Evolutionary conservation across 495 filamentous ascomycete species (phyloP).

Genomic region (Astrocystis sublimbata): DNA sequence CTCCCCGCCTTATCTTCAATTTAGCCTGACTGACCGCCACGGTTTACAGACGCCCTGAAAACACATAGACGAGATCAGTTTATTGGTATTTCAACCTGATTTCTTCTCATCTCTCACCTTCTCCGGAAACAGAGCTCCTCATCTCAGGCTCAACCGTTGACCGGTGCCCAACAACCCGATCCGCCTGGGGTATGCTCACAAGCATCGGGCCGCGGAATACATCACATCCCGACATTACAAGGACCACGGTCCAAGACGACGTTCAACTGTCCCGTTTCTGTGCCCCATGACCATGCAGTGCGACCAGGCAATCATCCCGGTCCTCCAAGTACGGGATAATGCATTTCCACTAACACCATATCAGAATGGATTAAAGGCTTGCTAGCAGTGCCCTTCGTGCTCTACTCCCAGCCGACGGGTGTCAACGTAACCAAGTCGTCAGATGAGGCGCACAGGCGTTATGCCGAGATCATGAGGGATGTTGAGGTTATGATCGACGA

Average conservation of each 20-base stretch:
- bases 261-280: background rate
- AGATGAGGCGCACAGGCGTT: constrained; percentile 71
- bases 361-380: constrained; percentile 75
- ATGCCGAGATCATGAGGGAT: constrained; percentile 93
- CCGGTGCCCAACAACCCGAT: constrained; percentile 2
- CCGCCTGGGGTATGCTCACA: background rate
- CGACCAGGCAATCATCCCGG: constrained; percentile 12
- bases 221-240: background rate
- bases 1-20: constrained; percentile 7
- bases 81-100: constrained; percentile 51
- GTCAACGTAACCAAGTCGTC: constrained; percentile 65
- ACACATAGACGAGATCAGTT: constrained; percentile 85
- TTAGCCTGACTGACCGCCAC: constrained; percentile 18
- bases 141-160: background rate
- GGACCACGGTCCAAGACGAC: background rate
- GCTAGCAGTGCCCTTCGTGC: constrained; percentile 92
- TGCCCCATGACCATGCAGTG: background rate
- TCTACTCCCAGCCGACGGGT: constrained; percentile 91
- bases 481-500: constrained; percentile 88
- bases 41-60: constrained; percentile 75
- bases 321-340: constrained; percentile 19
- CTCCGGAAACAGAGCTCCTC: background rate
- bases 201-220: background rate
- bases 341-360: background rate
- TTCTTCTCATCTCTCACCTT: background rate